A percentile compares a stretch with the other conserved stretches of the same genome.
Conservation (phyloP, 768 basidiomycete genomes). For the Suillus subaureus region DNA sequence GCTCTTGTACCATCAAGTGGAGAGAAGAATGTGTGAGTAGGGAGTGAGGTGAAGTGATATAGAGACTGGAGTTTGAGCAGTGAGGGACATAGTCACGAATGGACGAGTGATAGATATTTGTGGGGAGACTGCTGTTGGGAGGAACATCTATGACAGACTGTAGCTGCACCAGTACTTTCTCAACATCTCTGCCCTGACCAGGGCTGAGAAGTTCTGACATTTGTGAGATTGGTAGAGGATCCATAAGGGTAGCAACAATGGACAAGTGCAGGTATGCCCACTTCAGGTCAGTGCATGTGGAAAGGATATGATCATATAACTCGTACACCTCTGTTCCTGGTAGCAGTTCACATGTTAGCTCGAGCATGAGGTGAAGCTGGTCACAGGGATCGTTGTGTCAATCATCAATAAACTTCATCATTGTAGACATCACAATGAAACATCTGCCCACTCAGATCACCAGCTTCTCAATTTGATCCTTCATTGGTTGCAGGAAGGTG, state of each 20-base stretch:
- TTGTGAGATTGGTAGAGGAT: background rate
- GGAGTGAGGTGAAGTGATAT: conserved; percentile 1
- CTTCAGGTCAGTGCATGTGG: background rate
- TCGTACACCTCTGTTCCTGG: background rate
- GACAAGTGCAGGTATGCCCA: background rate
- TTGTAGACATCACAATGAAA: background rate
- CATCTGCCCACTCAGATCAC: background rate
- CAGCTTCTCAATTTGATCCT: background rate
- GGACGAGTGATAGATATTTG: background rate
- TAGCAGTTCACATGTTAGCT: background rate
- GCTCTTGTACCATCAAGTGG: background rate
- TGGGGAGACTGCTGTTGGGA: background rate
- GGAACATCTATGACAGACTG: background rate
- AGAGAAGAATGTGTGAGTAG: background rate
- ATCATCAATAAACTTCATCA: background rate
- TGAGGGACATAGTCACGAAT: background rate
- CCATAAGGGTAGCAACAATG: background rate
- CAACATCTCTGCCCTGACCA: background rate
- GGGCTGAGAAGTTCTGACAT: background rate
- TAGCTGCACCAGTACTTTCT: background rate
- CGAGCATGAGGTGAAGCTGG: background rate
- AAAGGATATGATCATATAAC: background rate
- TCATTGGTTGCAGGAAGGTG: background rate
- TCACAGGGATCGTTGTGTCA: background rate
- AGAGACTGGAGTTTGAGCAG: background rate